These are phyloP conservation scores for Aspergillus cavernicola DNA, from an alignment of 495 filamentous ascomycete species.

Conservation along the genomic window DNA sequence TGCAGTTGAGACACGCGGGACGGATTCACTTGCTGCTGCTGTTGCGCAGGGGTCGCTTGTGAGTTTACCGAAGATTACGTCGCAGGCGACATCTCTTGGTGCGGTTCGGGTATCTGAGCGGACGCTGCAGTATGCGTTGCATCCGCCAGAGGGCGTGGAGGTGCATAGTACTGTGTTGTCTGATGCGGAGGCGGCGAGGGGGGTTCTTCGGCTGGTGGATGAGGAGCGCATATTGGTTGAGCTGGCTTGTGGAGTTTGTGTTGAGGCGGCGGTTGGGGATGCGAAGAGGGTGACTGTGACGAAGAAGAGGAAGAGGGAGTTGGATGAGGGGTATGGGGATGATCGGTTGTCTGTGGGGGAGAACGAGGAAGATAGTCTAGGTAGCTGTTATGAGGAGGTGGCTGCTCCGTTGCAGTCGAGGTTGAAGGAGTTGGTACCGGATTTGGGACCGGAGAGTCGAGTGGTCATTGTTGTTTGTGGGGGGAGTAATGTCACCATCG, in stretches of 20 bases:
- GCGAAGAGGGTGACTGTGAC: slow-evolving; percentile 16
- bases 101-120: slow-evolving; percentile 67
- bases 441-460: slow-evolving; percentile 54
- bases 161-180: slow-evolving; percentile 67
- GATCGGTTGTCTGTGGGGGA: slow-evolving; percentile 35
- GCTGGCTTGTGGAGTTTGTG: slow-evolving; percentile 74
- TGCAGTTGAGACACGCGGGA: slow-evolving; percentile 79
- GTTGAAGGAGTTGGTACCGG: slow-evolving; percentile 57
- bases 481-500: slow-evolving; percentile 68
- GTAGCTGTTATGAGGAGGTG: slow-evolving; percentile 11
- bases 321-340: slow-evolving; percentile 42
- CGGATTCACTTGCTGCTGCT: slow-evolving; percentile 63
- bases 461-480: slow-evolving; percentile 88
- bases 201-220: slow-evolving; percentile 70
- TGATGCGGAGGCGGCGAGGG: slow-evolving; percentile 78
- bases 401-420: slow-evolving; percentile 38
- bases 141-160: slow-evolving; percentile 36
- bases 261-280: slow-evolving; percentile 54
- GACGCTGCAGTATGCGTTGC: slow-evolving; percentile 60
- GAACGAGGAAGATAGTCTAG: slow-evolving; percentile 28
- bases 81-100: slow-evolving; percentile 75
- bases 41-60: slow-evolving; percentile 58
- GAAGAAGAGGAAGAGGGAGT: slow-evolving; percentile 37
- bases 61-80: slow-evolving; percentile 71
- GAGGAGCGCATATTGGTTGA: slow-evolving; percentile 81